Percentiles rank a stretch among this genome's conserved stretches.
phyloP scores from a whole-genome alignment of 2,329 filamentous ascomycete genomes.

The Coniochaeta prunicola region DNA sequence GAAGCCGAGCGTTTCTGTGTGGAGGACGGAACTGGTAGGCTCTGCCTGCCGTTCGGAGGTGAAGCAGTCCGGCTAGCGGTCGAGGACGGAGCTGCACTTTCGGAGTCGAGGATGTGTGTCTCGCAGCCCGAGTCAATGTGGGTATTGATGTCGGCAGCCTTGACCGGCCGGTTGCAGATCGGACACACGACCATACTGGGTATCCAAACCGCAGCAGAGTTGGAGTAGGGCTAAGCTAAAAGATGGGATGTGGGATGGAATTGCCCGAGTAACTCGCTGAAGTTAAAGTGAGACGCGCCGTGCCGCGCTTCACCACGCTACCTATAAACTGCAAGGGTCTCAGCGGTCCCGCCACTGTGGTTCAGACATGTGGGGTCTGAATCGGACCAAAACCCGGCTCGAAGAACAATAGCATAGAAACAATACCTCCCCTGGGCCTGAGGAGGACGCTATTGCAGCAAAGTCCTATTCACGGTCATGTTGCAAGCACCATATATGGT shows the following conservation, averaged over 20 bases:
- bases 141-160: constrained; percentile 70
- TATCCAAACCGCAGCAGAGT: background rate
- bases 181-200: constrained; percentile 61
- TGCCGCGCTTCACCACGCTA: background rate
- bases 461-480: background rate
- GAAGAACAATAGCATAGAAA: background rate
- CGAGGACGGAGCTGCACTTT: constrained; percentile 16
- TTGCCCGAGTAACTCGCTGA: background rate
- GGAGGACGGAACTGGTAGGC: constrained; percentile 23
- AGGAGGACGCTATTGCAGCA: background rate
- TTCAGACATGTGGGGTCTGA: background rate
- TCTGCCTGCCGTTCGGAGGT: constrained; percentile 26
- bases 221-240: too few species aligned
- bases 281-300: background rate
- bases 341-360: background rate
- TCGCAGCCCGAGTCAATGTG: constrained; percentile 84
- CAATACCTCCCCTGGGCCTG: background rate
- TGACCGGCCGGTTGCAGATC: constrained; percentile 70
- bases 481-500: too few species aligned
- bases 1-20: constrained; percentile 49
- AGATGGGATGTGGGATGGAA: background rate
- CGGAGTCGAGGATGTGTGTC: constrained; percentile 51
- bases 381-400: background rate
- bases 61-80: constrained; percentile 18
- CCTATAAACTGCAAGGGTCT: background rate